Conservation (phyloP, 1,284 basidiomycete genomes). For the Phlebopus sp. region DNA sequence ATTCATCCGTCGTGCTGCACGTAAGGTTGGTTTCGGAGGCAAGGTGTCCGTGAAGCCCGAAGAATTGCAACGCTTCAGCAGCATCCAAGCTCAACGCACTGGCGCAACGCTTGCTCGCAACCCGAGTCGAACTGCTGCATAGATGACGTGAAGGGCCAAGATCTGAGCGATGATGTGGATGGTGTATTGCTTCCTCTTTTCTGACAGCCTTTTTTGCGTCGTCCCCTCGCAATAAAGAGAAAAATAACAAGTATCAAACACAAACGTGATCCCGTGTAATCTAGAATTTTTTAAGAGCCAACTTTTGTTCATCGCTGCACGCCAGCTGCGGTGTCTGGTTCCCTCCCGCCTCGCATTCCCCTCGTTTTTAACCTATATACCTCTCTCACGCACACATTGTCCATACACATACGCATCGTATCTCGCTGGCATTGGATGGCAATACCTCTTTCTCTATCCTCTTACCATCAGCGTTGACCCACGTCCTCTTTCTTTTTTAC, state of each 20-base stretch:
- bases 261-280: conserved; percentile 34
- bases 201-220: conserved; percentile 7
- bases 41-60: conserved; percentile 79
- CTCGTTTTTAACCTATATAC: conserved; percentile 10
- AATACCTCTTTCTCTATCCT: too few relatives aligned
- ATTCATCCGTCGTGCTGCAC: conserved; percentile 83
- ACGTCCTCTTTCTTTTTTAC: too few relatives aligned
- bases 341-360: conserved; percentile 13
- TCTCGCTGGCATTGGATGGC: conserved; percentile 11
- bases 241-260: conserved; percentile 25
- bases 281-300: conserved; percentile 29
- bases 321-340: conserved; percentile 11
- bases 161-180: conserved; percentile 12
- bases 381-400: conserved; percentile 14
- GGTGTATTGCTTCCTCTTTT: conserved; percentile 23
- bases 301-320: conserved; percentile 17
- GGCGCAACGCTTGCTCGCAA: conserved; percentile 77
- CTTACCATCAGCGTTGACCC: too few relatives aligned
- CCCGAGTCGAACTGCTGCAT: conserved; percentile 58
- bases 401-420: conserved; percentile 17
- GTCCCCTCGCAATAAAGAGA: conserved; percentile 8
- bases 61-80: conserved; percentile 81
- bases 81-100: conserved; percentile 77
- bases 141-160: conserved; percentile 12
- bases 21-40: conserved; percentile 82